Evolutionary conservation across 148 eudicot species (phyloP), one percentile per base, ranked within the genome.

Genomic region (Chenopodium album): DNA sequence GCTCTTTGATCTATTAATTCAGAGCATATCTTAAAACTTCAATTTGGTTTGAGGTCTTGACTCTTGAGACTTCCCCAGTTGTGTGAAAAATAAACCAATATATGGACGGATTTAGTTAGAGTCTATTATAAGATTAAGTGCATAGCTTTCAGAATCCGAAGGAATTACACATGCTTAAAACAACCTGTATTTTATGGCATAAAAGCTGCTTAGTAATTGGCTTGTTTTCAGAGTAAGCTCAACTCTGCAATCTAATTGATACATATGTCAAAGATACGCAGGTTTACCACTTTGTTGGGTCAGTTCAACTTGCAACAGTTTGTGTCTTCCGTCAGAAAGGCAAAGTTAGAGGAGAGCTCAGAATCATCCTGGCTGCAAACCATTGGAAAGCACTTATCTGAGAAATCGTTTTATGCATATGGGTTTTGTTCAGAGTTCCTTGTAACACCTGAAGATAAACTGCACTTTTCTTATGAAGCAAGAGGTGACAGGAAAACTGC

Each of bases 241-340:
- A 74, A 26, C 67, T 1, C 13, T 80, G 81, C 68, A 63, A 77
- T 80, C 87, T 90, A 85, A 85, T 84, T 87, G 80, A 87, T 84
- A 71, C 82, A 82, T 78, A 68, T 68, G 76, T 79, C 84, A 73
- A 79, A 89, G 82, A 82, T 81, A 80, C 82, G 85, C 94, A 93
- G 98, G 96, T 93, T 90, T 83, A 76, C 90, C 22, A 82, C 96
- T 52, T 86, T 93, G 87, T 86, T 92, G 56, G 95, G 97, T 64
- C 93, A 89, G 84, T 93, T 95, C 82, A 89, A 92, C 89, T 71
- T 92, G 81, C 96, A 93, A 76, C 89, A 91, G 83, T 92, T 95
- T 76, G 85, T 84, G n/a, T 76, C 88, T 47, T 83, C 90, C 62
- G 77, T 93, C 46, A 86, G 67, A 83, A 86, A 80, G 52, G 89